A percentile compares a stretch with the other conserved stretches of the same genome.
Conservation (phyloP, 805 yeast genomes). For the Sungouiella blattae region DNA sequence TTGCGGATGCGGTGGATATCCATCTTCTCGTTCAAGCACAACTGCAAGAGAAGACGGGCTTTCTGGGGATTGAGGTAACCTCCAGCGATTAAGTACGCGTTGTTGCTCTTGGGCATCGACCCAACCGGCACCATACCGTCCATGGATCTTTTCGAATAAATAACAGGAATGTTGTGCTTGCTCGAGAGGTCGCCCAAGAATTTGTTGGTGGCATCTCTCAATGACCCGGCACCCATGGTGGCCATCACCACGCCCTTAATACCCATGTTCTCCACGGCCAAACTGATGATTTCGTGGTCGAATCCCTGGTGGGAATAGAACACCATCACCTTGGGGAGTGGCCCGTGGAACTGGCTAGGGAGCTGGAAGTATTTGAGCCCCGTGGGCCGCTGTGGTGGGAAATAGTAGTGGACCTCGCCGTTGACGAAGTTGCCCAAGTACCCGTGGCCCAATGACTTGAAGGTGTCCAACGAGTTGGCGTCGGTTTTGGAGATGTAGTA, state of each 20-base stretch:
- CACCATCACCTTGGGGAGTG: constrained; percentile 46
- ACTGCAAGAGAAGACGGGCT: constrained; percentile 54
- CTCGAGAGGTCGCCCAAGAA: constrained; percentile 37
- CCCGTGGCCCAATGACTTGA: constrained; percentile 66
- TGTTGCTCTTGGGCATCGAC: constrained; percentile 26
- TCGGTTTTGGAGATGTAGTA: constrained; percentile 67
- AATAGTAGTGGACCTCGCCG: constrained; percentile 61
- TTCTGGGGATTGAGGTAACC: constrained; percentile 68
- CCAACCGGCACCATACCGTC: constrained; percentile 69
- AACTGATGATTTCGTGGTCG: constrained; percentile 43
- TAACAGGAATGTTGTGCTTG: constrained; percentile 46
- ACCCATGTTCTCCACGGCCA: constrained; percentile 42
- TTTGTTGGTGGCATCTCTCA: constrained; percentile 48
- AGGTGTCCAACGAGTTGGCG: constrained; percentile 68
- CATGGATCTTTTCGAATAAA: constrained; percentile 64
- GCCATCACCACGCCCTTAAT: constrained; percentile 61
- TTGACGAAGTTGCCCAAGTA: constrained; percentile 68
- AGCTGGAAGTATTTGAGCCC: constrained; percentile 32
- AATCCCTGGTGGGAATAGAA: constrained; percentile 62
- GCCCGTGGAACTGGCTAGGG: constrained; percentile 18
- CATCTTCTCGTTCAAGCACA: constrained; percentile 46
- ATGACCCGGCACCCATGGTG: constrained; percentile 69
- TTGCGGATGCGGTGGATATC: constrained; percentile 36
- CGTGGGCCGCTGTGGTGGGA: constrained; percentile 58
- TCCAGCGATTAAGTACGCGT: constrained; percentile 42